Percentiles rank a stretch among this genome's conserved stretches.
These are phyloP conservation scores for Plenodomus tracheiphilus DNA, from an alignment of 2,329 filamentous ascomycete species.

Conservation along the genomic window DNA sequence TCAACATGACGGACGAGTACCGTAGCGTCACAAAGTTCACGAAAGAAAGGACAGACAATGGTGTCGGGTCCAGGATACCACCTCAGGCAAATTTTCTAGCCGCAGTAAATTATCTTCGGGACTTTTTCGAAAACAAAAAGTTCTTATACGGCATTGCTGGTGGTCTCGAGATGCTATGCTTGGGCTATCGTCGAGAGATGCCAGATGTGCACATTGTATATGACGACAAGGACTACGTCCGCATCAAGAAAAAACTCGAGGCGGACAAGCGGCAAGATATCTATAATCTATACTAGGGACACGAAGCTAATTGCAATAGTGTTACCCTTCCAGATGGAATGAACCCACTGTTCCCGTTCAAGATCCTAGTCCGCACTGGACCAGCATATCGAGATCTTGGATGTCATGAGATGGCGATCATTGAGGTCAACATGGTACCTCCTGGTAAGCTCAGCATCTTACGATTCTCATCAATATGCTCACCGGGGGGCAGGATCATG, in stretches of 20 bases:
- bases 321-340: conserved; percentile 32
- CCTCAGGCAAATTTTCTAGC: conserved; percentile 33
- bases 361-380: conserved; percentile 37
- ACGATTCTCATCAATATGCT: conserved; percentile 1
- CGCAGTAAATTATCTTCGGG: conserved; percentile 31
- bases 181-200: conserved; percentile 36
- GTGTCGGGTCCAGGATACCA: conserved; percentile 17
- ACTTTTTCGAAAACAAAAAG: conserved; percentile 37
- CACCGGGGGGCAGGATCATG: conserved; percentile 23
- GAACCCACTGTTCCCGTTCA: conserved; percentile 35
- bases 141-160: conserved; percentile 37
- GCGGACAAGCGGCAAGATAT: conserved; percentile 34
- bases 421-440: conserved; percentile 38
- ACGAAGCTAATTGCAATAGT: conserved; percentile 23
- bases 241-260: conserved; percentile 33
- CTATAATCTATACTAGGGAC: too few species aligned
- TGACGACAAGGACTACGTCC: conserved; percentile 34
- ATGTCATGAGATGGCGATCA: conserved; percentile 29
- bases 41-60: conserved; percentile 24
- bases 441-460: conserved; percentile 21
- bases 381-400: conserved; percentile 32
- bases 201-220: conserved; percentile 40
- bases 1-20: conserved; percentile 27
- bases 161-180: conserved; percentile 36
- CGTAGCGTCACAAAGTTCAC: conserved; percentile 27